phyloP scores from a whole-genome alignment of 352 stramenopile genomes.

The Plasmopara viticola region DNA sequence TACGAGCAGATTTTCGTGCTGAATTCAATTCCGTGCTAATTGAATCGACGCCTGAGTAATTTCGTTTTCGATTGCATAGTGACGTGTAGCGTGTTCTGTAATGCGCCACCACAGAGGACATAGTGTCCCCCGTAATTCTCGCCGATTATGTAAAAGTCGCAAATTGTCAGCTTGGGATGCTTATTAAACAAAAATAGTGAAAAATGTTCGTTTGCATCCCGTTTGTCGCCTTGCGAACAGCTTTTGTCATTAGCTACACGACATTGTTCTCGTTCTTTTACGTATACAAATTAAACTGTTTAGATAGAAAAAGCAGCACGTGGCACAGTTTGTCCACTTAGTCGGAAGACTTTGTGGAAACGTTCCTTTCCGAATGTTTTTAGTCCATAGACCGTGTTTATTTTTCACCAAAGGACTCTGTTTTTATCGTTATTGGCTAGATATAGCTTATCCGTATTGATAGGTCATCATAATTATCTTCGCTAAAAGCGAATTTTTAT shows the following conservation, averaged over 20 bases:
- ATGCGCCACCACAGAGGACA: slow-evolving; percentile 42
- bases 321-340: slow-evolving; percentile 58
- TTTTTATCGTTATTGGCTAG: too few relatives aligned
- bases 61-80: slow-evolving; percentile 39
- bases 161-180: slow-evolving; percentile 47
- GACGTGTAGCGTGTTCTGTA: slow-evolving; percentile 40
- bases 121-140: slow-evolving; percentile 72
- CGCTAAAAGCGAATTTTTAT: too few relatives aligned
- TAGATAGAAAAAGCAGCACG: slow-evolving; percentile 42
- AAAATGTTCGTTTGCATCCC: slow-evolving; percentile 57
- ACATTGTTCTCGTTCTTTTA: slow-evolving; percentile 63
- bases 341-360: too few relatives aligned
- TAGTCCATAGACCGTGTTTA: too few relatives aligned
- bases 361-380: too few relatives aligned
- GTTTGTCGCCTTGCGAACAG: slow-evolving; percentile 44
- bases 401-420: too few relatives aligned
- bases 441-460: too few relatives aligned
- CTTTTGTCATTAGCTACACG: slow-evolving; percentile 53
- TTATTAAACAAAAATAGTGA: slow-evolving; percentile 63
- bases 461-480: too few relatives aligned
- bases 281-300: slow-evolving; percentile 44
- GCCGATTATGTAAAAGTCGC: slow-evolving; percentile 60
- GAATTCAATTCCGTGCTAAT: slow-evolving; percentile 41
- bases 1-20: slow-evolving; percentile 44
- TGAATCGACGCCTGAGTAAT: slow-evolving; percentile 43